These are phyloP conservation scores for Jaltomata sinuosa DNA, from an alignment of 257 asterid genomes.

Conservation along the genomic window DNA sequence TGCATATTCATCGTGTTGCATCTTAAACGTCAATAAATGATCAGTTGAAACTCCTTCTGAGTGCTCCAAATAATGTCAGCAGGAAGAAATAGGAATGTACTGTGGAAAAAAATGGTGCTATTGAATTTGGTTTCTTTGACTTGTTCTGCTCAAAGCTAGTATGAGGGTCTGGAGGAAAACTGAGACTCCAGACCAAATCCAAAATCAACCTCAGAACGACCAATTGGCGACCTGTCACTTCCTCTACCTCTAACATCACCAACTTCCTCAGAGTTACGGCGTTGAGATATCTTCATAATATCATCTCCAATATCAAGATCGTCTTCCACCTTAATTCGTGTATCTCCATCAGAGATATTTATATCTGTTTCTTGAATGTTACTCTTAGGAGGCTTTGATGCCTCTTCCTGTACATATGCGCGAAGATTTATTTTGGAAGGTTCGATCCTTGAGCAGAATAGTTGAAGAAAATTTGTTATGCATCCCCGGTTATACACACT, in stretches of 20 bases:
- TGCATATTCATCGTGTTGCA: background rate
- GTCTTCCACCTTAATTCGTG: slow-evolving; percentile 33
- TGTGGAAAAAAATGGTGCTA: background rate
- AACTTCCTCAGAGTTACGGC: slow-evolving; percentile 16
- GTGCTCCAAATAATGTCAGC: background rate
- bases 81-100: background rate
- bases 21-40: background rate
- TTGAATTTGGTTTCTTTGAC: background rate
- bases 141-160: background rate
- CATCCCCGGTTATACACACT: slow-evolving; percentile 30
- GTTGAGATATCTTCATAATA: slow-evolving; percentile 30
- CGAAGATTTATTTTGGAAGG: slow-evolving; percentile 21
- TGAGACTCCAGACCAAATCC: slow-evolving; percentile 9
- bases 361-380: background rate
- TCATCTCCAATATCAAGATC: slow-evolving; percentile 33
- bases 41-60: background rate
- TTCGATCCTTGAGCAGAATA: slow-evolving; percentile 28
- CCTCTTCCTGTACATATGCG: slow-evolving; percentile 14
- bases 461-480: slow-evolving; percentile 17
- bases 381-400: slow-evolving; percentile 6
- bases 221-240: background rate
- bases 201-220: slow-evolving; percentile 4
- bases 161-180: background rate
- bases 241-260: slow-evolving; percentile 3
- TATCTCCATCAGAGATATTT: slow-evolving; percentile 6